Conservation (phyloP, 148 eudicot genomes). For the Camellia sinensis region DNA sequence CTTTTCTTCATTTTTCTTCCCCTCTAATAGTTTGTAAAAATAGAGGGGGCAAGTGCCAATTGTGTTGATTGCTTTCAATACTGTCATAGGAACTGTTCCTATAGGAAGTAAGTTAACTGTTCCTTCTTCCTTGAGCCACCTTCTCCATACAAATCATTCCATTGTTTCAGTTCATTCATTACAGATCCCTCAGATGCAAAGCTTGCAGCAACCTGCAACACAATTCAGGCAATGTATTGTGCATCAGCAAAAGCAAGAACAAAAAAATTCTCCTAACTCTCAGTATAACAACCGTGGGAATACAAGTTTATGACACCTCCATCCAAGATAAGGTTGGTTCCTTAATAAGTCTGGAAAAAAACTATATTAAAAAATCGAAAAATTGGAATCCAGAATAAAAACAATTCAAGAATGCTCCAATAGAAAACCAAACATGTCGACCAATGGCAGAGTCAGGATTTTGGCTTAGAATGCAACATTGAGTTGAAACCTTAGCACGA, state of each 20-base stretch:
- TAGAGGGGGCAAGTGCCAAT: background rate
- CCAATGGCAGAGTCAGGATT: too few species aligned
- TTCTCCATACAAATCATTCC: constrained; percentile 86
- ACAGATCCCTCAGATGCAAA: constrained; percentile 68
- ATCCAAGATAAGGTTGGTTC: background rate
- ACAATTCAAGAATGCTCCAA: too few species aligned
- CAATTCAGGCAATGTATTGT: background rate
- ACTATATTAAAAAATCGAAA: too few species aligned
- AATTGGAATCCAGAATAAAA: too few species aligned
- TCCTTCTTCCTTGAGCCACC: constrained; percentile 94
- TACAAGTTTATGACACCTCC: background rate
- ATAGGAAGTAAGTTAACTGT: constrained; percentile 52
- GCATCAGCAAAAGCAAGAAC: too few species aligned
- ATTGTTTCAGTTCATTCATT: constrained; percentile 76
- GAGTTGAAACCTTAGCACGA: too few species aligned
- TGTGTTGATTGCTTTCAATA: background rate
- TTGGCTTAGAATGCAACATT: too few species aligned
- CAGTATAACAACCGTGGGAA: background rate
- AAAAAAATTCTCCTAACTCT: too few species aligned
- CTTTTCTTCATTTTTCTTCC: background rate
- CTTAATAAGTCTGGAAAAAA: background rate
- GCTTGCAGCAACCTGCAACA: constrained; percentile 81
- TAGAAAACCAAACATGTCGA: too few species aligned
- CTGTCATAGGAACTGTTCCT: constrained; percentile 38
- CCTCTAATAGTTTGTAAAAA: too few species aligned